Evolutionary conservation across 2,329 filamentous ascomycete species (phyloP), one percentile per base, ranked within the genome.

Genomic region (Scedosporium aurantiacum): DNA sequence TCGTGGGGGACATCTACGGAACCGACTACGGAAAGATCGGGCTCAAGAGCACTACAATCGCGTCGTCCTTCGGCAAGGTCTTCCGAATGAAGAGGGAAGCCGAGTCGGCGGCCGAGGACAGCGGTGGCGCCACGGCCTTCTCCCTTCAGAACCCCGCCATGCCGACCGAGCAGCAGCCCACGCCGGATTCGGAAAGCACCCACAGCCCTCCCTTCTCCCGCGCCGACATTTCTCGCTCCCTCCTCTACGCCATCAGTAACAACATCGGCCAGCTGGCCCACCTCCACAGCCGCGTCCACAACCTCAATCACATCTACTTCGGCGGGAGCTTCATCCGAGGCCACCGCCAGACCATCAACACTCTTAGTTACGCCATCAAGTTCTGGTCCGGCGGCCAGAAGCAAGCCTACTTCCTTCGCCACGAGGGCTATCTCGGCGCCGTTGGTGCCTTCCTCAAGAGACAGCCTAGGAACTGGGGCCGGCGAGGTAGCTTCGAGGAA

Each of bases 251-350:
- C 25, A 91, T 97, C 67, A 93, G 89, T 72, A 97, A 97, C 78
- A 97, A 97, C 75, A 97, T 97, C 65, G 94, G 94, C 16, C 94
- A 99, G 76, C 96, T 99, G 68, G 91, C 94, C 52, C 97, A 94
- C 73, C 80, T 99, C n/a, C 94, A 97, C 71, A 94, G 91, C 5
- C 92, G 97, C 72, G 94, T 96, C 70, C 93, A 99, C 75, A 84
- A 88, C 55, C 79, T 97, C 27, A 88, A 90, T 65, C 86, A 93
- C 70, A 97, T 99, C 64, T 99, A 99, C 77, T 99, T 99, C 74
- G 94, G 94, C 23, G 94, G 94, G 25, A 94, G 89, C 5, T 99
- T 97, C 72, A 97, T 99, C 70, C 87, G 94, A 50, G 94, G 94
- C 47, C 94, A 99, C 73, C 86, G 89, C 16, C 94, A 97, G 76